phyloP scores from a whole-genome alignment of 2,329 filamentous ascomycete genomes.

The Aspergillus sp. region DNA sequence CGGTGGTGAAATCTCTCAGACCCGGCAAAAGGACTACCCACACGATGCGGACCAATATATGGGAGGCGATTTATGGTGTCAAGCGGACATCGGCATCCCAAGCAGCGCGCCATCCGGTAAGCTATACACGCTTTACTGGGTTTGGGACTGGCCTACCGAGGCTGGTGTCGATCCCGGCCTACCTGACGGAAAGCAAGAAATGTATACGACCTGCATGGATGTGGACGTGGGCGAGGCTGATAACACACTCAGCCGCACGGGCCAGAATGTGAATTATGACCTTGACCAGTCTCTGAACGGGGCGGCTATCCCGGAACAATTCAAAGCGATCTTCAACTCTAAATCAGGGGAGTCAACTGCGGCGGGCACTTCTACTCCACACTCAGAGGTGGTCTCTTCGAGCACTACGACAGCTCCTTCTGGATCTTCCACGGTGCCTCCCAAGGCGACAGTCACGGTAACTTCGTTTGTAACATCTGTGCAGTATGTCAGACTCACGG shows the following conservation, averaged over 20 bases:
- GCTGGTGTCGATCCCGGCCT: slow-evolving; percentile 34
- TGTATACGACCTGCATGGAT: slow-evolving; percentile 53
- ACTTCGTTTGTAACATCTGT: slow-evolving; percentile 28
- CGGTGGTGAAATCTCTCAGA: slow-evolving; percentile 53
- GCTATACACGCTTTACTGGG: slow-evolving; percentile 85
- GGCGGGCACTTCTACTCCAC: not conserved
- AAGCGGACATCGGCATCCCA: slow-evolving; percentile 77
- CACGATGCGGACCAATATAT: slow-evolving; percentile 52
- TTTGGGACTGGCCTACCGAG: slow-evolving; percentile 87
- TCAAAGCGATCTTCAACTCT: slow-evolving; percentile 30
- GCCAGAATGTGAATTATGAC: slow-evolving; percentile 23
- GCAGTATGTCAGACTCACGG: slow-evolving; percentile 18
- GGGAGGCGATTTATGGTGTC: slow-evolving; percentile 70
- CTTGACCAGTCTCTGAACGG: slow-evolving; percentile 37
- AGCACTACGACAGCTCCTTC: not conserved
- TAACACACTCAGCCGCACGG: slow-evolving; percentile 16
- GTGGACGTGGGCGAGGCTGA: slow-evolving; percentile 37
- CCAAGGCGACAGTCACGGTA: slow-evolving; percentile 16
- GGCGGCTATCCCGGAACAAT: slow-evolving; percentile 40
- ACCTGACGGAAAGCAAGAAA: slow-evolving; percentile 45
- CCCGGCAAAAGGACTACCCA: slow-evolving; percentile 59
- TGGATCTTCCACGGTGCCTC: not conserved
- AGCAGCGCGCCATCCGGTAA: slow-evolving; percentile 60
- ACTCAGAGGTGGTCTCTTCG: not conserved
- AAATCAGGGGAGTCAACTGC: not conserved